Base-by-base conservation (phyloP, 2,329 filamentous ascomycete species). In the Penicillium sp. region DNA sequence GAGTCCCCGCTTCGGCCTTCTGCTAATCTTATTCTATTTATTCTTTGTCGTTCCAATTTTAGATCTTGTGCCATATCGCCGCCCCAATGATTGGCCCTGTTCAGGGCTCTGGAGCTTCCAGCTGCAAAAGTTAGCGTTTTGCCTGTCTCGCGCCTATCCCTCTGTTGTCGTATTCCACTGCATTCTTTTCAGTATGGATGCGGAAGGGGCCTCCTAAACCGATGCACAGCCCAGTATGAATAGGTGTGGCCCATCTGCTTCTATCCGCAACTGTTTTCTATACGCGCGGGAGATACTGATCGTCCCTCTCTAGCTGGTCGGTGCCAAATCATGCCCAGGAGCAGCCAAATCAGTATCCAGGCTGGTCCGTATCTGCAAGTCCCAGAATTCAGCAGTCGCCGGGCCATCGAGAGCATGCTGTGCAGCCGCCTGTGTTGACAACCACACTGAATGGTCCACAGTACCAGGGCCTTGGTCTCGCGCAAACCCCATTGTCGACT, bases 371-470 rank as follows among this genome's bases (percentile, higher is more conserved):
- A 57, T 64, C 66, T 56, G 58, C 59, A 48, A 61, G 55, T 54
- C 56, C 64, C 53, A 65, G 63, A 61, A 70, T 68, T 52, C 73
- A 70, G 51, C 60, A 61, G 38, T 74, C 74, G 48, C 68, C 72
- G 39, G 63, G 66, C 58, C 75, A 73, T 62, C 73, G 74, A 61
- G 74, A 76, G 54, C 69, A 77, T 72, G 73, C 70, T 41, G 62
- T 71, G 55, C 70, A 74, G 60, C 76, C 73, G 46, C 75, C 74
- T 39, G 63, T 74, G 55, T 62, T 79, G 59, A 77, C 72, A 36
- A 77, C 76, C 53, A 67, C 70, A 48, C 68, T 75, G 53, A 70
- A 60, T 56, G 69, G 66, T 51, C 62, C 67, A 62, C 73, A 74
- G 43, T 71, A 67, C 43, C 72, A 74, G 53, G 66, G 61, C 47